A percentile compares a stretch with the other conserved stretches of the same genome.
phyloP scores from a whole-genome alignment of 495 filamentous ascomycete species.

The Neurospora sp. region DNA sequence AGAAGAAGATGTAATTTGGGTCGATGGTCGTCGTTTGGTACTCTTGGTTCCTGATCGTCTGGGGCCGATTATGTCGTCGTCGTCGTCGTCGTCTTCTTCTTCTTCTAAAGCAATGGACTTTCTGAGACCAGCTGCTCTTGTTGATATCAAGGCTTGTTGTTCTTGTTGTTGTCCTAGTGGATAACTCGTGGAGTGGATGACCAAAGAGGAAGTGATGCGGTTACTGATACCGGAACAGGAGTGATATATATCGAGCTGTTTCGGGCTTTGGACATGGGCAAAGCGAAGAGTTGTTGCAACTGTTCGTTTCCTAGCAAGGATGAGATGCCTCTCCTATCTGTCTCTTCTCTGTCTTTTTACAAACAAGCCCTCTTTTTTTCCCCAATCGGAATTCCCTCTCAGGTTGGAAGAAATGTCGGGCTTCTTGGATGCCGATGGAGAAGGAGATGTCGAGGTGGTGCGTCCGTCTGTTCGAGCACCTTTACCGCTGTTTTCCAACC shows the following conservation, averaged over 20 bases:
- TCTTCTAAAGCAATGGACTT: not conserved
- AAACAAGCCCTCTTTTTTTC: not conserved
- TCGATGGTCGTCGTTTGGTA: not conserved
- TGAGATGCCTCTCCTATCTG: not conserved
- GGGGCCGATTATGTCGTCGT: not conserved
- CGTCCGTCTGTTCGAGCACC: not conserved
- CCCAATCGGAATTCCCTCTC: not conserved
- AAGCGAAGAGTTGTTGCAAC: not conserved
- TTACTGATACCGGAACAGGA: not conserved
- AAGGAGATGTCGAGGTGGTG: not conserved
- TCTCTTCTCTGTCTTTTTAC: not conserved
- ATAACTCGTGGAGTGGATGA: not conserved
- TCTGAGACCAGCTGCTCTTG: not conserved
- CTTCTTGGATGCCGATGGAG: not conserved
- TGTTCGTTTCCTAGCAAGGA: not conserved
- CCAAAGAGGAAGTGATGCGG: not conserved
- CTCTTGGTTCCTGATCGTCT: not conserved
- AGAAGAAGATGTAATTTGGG: not conserved
- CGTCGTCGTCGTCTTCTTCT: not conserved
- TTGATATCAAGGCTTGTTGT: not conserved
- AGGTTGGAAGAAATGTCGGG: not conserved
- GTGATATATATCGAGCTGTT: not conserved
- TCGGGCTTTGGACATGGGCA: not conserved
- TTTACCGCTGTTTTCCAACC: not conserved
- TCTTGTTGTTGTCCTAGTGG: not conserved